These are phyloP conservation scores for Aspergillus ibericus DNA, from an alignment of 2,329 filamentous ascomycete genomes.

Conservation along the genomic window DNA sequence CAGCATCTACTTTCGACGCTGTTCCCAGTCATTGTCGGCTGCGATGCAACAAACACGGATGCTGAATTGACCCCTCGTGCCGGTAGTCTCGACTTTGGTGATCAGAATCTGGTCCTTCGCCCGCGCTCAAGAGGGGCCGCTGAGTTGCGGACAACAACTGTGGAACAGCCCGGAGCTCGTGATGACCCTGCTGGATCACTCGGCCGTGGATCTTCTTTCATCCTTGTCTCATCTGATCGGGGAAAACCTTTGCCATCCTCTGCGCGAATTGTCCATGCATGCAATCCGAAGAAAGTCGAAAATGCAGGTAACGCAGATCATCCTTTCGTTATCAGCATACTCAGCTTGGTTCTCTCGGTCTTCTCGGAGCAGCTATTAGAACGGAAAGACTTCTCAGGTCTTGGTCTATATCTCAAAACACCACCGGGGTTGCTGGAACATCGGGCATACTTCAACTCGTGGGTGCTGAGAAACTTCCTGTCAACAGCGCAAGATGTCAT, in stretches of 20 bases:
- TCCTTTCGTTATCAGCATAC: constrained; percentile 70
- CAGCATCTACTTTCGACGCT: constrained; percentile 75
- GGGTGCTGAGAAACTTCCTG: constrained; percentile 74
- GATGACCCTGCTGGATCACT: constrained; percentile 61
- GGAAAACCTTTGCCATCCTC: constrained; percentile 58
- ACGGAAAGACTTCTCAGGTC: constrained; percentile 86
- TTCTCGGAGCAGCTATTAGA: constrained; percentile 83
- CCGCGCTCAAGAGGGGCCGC: constrained; percentile 66
- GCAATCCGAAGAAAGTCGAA: constrained; percentile 58
- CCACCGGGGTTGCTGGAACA: constrained; percentile 93
- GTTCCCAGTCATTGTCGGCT: constrained; percentile 84
- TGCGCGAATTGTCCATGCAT: constrained; percentile 63
- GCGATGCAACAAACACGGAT: constrained; percentile 78
- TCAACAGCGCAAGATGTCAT: constrained; percentile 69
- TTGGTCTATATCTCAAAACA: constrained; percentile 80
- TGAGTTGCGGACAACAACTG: constrained; percentile 71
- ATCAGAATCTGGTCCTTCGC: constrained; percentile 78
- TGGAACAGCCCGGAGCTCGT: constrained; percentile 50
- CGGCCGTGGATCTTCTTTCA: constrained; percentile 83
- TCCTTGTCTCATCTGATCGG: constrained; percentile 75
- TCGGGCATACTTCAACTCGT: constrained; percentile 93
- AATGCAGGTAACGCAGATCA: constrained; percentile 57
- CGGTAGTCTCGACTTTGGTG: constrained; percentile 79
- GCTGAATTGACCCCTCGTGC: constrained; percentile 84
- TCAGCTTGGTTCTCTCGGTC: constrained; percentile 75